Evolutionary conservation across 2,329 filamentous ascomycete genomes (phyloP).

Genomic region (Epichloe amarillans): DNA sequence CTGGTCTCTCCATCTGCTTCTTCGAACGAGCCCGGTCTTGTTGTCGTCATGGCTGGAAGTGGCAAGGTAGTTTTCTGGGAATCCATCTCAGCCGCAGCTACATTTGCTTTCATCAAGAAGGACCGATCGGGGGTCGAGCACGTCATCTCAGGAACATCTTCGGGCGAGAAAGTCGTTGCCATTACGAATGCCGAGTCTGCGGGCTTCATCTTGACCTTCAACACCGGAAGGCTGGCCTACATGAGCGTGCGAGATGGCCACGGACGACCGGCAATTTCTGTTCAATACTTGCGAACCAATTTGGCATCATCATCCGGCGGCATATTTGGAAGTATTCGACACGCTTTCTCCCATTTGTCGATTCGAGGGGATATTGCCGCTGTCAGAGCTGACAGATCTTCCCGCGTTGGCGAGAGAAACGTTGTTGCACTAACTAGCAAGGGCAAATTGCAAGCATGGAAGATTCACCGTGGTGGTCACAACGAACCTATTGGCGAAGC

Average conservation of each 20-base stretch:
- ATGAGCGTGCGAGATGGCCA: conserved; percentile 76
- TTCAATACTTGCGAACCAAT: conserved; percentile 59
- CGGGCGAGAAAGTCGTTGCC: conserved; percentile 63
- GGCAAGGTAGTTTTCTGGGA: conserved; percentile 93
- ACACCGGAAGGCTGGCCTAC: conserved; percentile 75
- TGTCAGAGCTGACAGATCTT: conserved; percentile 58
- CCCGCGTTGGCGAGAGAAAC: conserved; percentile 69
- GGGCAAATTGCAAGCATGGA: conserved; percentile 74
- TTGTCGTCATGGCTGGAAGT: conserved; percentile 70
- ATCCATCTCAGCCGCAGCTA: conserved; percentile 78
- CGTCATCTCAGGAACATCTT: conserved; percentile 57
- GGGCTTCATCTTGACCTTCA: conserved; percentile 76
- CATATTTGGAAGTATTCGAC: conserved; percentile 69
- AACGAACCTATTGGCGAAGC: conserved; percentile 60
- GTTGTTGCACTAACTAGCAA: conserved; percentile 67
- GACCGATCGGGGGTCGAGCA: conserved; percentile 70
- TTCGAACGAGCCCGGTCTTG: conserved; percentile 69
- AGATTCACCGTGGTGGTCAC: conserved; percentile 75
- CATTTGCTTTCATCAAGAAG: conserved; percentile 70
- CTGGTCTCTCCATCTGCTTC: conserved; percentile 69
- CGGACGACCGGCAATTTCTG: conserved; percentile 67
- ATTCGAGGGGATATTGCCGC: conserved; percentile 69
- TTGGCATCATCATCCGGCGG: conserved; percentile 45
- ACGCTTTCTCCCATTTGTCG: conserved; percentile 56
- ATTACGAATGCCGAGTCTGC: conserved; percentile 74